A percentile compares a stretch with the other conserved stretches of the same genome.
Conservation (phyloP, 176 grass and related monocot species). For the Phyllostachys edulis region DNA sequence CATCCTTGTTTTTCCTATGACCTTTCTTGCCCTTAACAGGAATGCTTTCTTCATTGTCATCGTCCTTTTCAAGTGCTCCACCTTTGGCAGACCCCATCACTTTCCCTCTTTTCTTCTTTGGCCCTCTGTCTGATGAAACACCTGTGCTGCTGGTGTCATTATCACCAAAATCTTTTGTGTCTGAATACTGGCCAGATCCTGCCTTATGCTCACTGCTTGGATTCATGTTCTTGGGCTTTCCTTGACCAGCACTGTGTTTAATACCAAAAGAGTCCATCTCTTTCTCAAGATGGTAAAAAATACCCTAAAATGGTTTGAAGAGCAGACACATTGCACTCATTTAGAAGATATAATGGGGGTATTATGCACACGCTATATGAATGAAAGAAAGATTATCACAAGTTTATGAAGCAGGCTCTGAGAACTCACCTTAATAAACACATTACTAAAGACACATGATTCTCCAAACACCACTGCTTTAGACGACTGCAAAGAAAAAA, state of each 20-base stretch:
- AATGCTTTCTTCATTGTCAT: constrained; percentile 68
- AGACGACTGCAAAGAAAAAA: constrained; percentile 70
- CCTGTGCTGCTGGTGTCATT: constrained; percentile 50
- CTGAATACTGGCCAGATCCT: constrained; percentile 49
- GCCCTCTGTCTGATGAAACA: constrained; percentile 66
- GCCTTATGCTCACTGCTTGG: constrained; percentile 35
- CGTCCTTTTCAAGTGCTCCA: constrained; percentile 64
- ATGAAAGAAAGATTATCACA: not conserved
- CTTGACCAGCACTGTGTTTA: constrained; percentile 48
- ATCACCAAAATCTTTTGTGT: constrained; percentile 69
- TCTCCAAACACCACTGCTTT: constrained; percentile 79
- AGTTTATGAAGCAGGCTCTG: constrained; percentile 4
- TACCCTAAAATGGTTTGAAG: constrained; percentile 48
- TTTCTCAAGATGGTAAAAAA: constrained; percentile 84
- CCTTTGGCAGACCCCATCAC: constrained; percentile 50
- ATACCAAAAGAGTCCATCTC: constrained; percentile 70
- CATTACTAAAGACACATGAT: constrained; percentile 67
- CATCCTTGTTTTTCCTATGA: constrained; percentile 79
- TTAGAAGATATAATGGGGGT: not conserved
- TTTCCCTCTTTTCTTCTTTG: constrained; percentile 94
- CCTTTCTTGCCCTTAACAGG: constrained; percentile 87
- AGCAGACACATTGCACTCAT: not conserved
- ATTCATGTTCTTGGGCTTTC: constrained; percentile 28
- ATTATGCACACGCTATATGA: not conserved
- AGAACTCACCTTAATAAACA: constrained; percentile 76